Evolutionary conservation across 2,329 filamentous ascomycete species (phyloP), one percentile per base, ranked within the genome.

Genomic region (Pleomassaria siparia): DNA sequence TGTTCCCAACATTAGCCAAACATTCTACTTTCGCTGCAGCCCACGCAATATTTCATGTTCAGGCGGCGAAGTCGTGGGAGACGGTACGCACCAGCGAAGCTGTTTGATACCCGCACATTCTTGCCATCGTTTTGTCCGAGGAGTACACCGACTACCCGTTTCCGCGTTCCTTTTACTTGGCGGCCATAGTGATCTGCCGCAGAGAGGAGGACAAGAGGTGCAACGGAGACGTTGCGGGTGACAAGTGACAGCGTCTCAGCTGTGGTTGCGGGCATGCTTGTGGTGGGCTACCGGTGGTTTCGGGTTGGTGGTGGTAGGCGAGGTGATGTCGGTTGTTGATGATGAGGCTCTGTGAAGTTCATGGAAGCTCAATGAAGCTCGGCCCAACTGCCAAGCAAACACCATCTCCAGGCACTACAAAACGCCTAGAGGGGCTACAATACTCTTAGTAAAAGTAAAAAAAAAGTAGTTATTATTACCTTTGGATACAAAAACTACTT

Each of bases 101-200:
- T 96, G 84, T 99, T 99, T 58, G 94, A 97, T 64, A 97, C 94
- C 58, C 94, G 85, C 70, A 96, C 94, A 67, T 90, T 91, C 76
- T 92, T 92, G 65, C 94, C 91, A 74, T 96, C 89, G 63, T 97
- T 97, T 76, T 96, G 91, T 39, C 94, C 94, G 52, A 99, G 79
- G 47, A 99, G 78, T 40, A 97, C 94, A 66, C 94, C 94, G 28
- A 99, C 92, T 29, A 97, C 94, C 68, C 94, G 84, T 78, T 84
- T 85, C 71, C 87, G 86, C 62, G 89, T 90, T 69, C 89, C 91
- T 74, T 94, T 96, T 63, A 88, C 88, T 59, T 89, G 89, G 57
- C 94, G 88, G 72, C 95, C 95, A 78, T 95, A 99, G 77, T 99
- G 94, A 79, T 99, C 94, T 81, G 95, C 94, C 62, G 87, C 91